Conservation (phyloP, 805 yeast genomes). For the Wickerhamiella nectarea region DNA sequence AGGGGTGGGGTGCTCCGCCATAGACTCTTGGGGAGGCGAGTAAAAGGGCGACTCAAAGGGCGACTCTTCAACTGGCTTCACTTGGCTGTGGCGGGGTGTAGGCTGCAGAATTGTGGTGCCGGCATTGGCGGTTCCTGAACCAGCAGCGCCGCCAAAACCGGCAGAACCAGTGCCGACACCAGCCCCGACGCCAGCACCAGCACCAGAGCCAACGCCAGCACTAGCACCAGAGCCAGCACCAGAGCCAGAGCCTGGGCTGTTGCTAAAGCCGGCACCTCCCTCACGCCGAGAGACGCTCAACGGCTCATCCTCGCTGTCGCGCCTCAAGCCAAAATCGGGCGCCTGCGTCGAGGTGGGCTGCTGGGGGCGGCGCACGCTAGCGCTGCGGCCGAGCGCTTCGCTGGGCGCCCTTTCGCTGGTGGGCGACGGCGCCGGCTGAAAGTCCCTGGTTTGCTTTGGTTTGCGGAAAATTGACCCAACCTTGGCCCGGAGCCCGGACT, state of each 20-base stretch:
- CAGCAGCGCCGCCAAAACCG: too few relatives aligned
- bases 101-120: slow-evolving; percentile 1
- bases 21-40: too few relatives aligned
- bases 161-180: too few relatives aligned
- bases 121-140: background rate
- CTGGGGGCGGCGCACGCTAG: slow-evolving; percentile 4
- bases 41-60: background rate
- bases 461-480: slow-evolving; percentile 28
- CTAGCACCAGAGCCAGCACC: too few relatives aligned
- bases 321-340: slow-evolving; percentile 14
- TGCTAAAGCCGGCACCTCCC: background rate
- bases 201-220: too few relatives aligned
- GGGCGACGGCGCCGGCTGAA: slow-evolving; percentile 4
- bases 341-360: slow-evolving; percentile 13
- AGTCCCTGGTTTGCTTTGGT: slow-evolving; percentile 17
- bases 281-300: background rate
- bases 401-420: background rate
- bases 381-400: slow-evolving; percentile 7
- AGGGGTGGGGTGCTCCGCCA: too few relatives aligned
- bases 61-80: slow-evolving; percentile 10
- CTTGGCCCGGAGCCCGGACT: slow-evolving; percentile 22
- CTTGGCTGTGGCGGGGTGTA: background rate
- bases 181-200: too few relatives aligned
- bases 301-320: background rate
- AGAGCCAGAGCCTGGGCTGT: background rate